A percentile compares a stretch with the other conserved stretches of the same genome.
These are phyloP conservation scores for Kwoniella shandongensis DNA, from an alignment of 768 basidiomycete genomes.

Conservation along the genomic window DNA sequence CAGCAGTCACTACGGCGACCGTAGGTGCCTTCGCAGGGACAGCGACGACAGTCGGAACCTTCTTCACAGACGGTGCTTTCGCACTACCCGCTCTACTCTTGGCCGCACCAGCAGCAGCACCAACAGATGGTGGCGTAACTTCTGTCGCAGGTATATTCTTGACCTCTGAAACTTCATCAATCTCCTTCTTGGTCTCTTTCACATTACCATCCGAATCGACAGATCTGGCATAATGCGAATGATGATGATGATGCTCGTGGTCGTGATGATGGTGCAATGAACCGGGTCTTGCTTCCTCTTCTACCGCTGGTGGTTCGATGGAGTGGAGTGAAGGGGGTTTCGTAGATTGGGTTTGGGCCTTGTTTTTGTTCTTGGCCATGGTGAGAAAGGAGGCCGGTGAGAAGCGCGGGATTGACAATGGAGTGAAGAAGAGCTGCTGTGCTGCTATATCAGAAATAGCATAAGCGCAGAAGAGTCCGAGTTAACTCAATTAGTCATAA, in stretches of 20 bases:
- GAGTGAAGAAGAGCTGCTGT: background rate
- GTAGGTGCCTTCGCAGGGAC: background rate
- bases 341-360: background rate
- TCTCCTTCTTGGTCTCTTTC: slow-evolving; percentile 18
- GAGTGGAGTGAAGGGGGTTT: background rate
- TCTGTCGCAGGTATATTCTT: slow-evolving; percentile 3
- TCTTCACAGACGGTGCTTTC: slow-evolving; percentile 2
- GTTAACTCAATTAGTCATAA: too few species aligned
- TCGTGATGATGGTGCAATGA: slow-evolving; percentile 30
- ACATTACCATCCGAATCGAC: slow-evolving; percentile 21
- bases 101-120: background rate
- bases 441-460: too few species aligned
- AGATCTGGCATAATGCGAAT: slow-evolving; percentile 38
- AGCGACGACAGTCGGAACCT: slow-evolving; percentile 1
- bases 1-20: background rate
- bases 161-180: slow-evolving; percentile 17
- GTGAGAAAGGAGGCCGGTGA: background rate
- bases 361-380: background rate
- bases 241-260: slow-evolving; percentile 41
- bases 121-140: background rate
- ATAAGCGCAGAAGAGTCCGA: too few species aligned
- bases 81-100: slow-evolving; percentile 1
- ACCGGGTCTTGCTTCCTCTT: background rate
- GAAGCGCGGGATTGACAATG: slow-evolving; percentile 7
- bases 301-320: background rate